A percentile compares a stretch with the other conserved stretches of the same genome.
Evolutionary conservation across 1,284 basidiomycete genomes (phyloP).

Genomic region (Puccinia novopanici): DNA sequence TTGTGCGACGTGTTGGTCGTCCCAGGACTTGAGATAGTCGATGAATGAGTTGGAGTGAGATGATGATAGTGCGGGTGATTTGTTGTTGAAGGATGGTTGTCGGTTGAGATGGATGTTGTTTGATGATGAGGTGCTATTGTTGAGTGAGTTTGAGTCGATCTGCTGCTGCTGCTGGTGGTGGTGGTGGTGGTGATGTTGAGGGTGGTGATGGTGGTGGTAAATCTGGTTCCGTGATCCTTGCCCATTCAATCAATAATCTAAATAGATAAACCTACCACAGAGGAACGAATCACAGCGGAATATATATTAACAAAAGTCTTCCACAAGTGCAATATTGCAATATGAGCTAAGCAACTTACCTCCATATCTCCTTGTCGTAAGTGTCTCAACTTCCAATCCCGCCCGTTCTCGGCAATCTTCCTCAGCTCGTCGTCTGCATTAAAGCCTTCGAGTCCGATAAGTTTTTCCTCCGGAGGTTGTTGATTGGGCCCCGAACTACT

Average conservation of each 20-base stretch:
- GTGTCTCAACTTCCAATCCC: slow-evolving; percentile 81
- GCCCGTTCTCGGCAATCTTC: slow-evolving; percentile 80
- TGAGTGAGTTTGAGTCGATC: slow-evolving; percentile 11
- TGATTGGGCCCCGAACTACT: too few species aligned
- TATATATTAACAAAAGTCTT: background rate
- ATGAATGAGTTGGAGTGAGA: too few species aligned
- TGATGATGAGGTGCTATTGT: background rate
- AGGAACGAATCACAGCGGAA: background rate
- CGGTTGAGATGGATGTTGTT: too few species aligned
- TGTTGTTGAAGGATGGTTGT: too few species aligned
- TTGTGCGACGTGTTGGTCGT: too few species aligned
- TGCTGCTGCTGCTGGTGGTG: slow-evolving; percentile 13
- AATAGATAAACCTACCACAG: slow-evolving; percentile 68
- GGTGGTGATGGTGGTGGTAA: slow-evolving; percentile 58
- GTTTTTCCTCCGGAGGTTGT: slow-evolving; percentile 13
- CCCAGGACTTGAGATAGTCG: too few species aligned
- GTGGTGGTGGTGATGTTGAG: too few species aligned
- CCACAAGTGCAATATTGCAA: background rate
- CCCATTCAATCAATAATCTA: slow-evolving; percentile 84
- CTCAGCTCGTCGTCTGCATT: slow-evolving; percentile 63
- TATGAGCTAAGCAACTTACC: slow-evolving; percentile 54
- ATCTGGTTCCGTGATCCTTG: slow-evolving; percentile 57
- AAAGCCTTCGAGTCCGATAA: slow-evolving; percentile 54
- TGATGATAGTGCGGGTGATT: too few species aligned
- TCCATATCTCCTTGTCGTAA: slow-evolving; percentile 85